Evolutionary conservation across 441 rosid species (phyloP), one percentile per base, ranked within the genome.

Genomic region (Brassica balearica): DNA sequence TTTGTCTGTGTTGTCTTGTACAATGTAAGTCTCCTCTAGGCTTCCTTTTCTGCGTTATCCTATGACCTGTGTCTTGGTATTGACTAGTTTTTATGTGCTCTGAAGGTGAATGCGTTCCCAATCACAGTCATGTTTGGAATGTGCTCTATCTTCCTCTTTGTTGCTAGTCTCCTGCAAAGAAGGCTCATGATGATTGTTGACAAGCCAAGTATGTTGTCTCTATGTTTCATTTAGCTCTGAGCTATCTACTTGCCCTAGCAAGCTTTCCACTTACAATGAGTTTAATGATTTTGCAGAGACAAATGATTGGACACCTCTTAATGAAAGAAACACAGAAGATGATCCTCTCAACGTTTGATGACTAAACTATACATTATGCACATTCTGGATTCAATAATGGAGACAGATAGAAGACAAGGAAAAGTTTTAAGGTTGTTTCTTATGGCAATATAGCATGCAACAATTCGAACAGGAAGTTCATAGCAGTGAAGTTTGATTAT

Each of bases 61-160:
- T 41, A 29, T 32, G 46, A 53, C 11, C 34, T 34, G 19, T 36
- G 38, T 61, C 73, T 58, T n/a, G 75, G 17, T 69, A 70, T 65
- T 80, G 17, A 80, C 72, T 65, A 58, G 69, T 64, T 65, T 23
- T 32, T 41, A 4, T 63, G 0, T 74, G 59, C 5, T 75, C 46
- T 65, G 76, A 68, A 93, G 98, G 97, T 95, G 36, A 83, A 93
- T 81, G 99, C 92, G 14, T 95, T 90, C 79, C 96, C 99, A 29
- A 93, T 93, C 79, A 90, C 95, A 9, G 87, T 91, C 10, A 95
- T 93, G 99, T 93, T 95, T 25, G 97, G 99, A 27, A 95, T 93
- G 99, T 95, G 98, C 88, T 93, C 99, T 2, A 86, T 91, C 74
- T 95, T 95, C 91, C 98, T 95, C 81, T 90, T 93, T n/a, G 84